Base-by-base conservation (phyloP, 2,329 filamentous ascomycete species). In the Trichoderma sp. region DNA sequence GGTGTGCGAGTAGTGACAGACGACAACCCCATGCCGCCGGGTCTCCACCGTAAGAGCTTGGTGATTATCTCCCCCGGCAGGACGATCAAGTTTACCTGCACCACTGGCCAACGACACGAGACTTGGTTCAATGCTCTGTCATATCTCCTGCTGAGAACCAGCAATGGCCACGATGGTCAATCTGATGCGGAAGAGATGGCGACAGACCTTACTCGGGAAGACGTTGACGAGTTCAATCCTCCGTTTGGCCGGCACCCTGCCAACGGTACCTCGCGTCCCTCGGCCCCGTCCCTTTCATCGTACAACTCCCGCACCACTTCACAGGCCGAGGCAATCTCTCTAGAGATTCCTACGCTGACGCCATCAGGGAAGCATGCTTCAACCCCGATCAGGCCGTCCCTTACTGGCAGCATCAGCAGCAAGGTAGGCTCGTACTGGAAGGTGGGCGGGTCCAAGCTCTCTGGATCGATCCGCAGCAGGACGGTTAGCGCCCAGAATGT, bases 71-170 rank as follows among this genome's bases (percentile, higher is more conserved):
- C 95, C 1, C 95, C 95, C 23, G 94, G 95, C 64, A 90, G 96
- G 75, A 91, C 91, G 17, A 90, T 99, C 82, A 95, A 97, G 81
- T 97, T 99, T 75, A 99, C 96, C 1, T 97, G 95, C 74, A 91
- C 93, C 2, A 99, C 96, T 3, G 93, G 94, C 47, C 94, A 98
- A 80, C 89, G 96, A 73, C 96, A 99, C 78, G 96, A 99, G 84
- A 98, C 95, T 1, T 99, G 96, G 96, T 97, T 96, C 86, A 98
- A 98, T 78, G 95, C 96, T 0, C 86, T 99, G 69, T 97, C 94
- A 1, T 99, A 99, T 80, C 88, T 99, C 15, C 87, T 98, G 43
- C 87, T 97, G 34, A 91, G 95, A 59, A 94, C 91, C 30, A 86
- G 89, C 36, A 84, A 87, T 28, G 91, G 89, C 30, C 84, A 87